These are phyloP conservation scores for Allium fistulosum DNA, from an alignment of 106 monocot species.

Conservation along the genomic window DNA sequence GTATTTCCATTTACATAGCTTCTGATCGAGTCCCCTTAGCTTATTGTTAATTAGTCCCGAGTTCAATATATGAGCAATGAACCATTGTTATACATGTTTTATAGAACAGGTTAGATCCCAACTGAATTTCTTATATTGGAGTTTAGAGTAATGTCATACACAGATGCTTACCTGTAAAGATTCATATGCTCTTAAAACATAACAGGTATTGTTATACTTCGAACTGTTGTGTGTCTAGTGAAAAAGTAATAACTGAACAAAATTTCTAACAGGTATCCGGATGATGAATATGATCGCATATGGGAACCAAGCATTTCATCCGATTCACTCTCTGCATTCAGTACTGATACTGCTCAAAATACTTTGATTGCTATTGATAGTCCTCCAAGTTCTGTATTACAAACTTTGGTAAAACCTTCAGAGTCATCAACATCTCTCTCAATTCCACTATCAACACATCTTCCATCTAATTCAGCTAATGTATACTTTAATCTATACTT, in stretches of 20 bases:
- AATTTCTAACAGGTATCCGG: constrained; percentile 2
- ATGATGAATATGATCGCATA: constrained; percentile 19
- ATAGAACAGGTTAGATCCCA: not conserved
- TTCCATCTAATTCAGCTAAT: not conserved
- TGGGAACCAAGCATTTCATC: not conserved
- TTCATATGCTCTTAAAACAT: too few relatives aligned
- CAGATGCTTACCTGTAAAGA: too few relatives aligned
- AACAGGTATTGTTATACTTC: too few relatives aligned
- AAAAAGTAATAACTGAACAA: too few relatives aligned
- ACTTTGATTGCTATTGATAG: not conserved
- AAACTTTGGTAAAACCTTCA: not conserved
- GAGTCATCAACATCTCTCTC: not conserved
- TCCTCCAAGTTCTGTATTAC: constrained; percentile 3
- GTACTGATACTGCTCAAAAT: not conserved
- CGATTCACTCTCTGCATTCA: not conserved
- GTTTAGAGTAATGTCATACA: too few relatives aligned
- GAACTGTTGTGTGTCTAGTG: too few relatives aligned
- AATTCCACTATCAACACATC: not conserved
- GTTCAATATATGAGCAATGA: not conserved
- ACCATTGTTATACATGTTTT: not conserved
- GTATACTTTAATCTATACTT: constrained; percentile 21
- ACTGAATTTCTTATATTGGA: not conserved
- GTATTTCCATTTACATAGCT: too few relatives aligned
- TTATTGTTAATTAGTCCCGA: too few relatives aligned
- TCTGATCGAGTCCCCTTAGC: too few relatives aligned